A percentile compares a stretch with the other conserved stretches of the same genome.
Evolutionary conservation across 768 basidiomycete genomes (phyloP).

Genomic region (Auriscalpium vulgare): DNA sequence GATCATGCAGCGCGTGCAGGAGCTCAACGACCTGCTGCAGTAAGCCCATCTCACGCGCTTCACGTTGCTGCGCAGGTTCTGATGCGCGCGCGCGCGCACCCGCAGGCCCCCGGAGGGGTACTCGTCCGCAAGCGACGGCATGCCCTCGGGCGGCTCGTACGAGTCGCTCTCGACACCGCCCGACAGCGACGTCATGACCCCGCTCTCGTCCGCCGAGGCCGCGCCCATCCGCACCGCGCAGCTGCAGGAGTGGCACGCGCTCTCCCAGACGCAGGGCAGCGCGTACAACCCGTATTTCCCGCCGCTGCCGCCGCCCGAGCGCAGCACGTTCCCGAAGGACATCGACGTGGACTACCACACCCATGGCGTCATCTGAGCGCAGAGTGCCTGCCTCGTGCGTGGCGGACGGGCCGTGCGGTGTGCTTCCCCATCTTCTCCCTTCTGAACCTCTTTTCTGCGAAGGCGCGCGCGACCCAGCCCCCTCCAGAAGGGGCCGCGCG

Average conservation of each 20-base stretch:
- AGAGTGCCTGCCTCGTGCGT: conserved; percentile 6
- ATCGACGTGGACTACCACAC: conserved; percentile 9
- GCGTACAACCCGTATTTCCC: conserved; percentile 17
- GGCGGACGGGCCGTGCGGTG: too few relatives aligned
- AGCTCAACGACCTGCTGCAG: conserved; percentile 13
- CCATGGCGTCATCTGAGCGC: conserved; percentile 14
- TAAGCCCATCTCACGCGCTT: neutral
- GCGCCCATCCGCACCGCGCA: conserved; percentile 14
- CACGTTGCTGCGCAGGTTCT: neutral
- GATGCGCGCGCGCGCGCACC: neutral
- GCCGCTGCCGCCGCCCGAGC: conserved; percentile 11
- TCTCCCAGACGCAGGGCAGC: conserved; percentile 13
- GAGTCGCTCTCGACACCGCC: conserved; percentile 14
- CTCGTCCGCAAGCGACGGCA: conserved; percentile 5
- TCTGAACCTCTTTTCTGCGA: too few relatives aligned
- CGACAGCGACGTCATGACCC: conserved; percentile 16
- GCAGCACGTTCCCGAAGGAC: conserved; percentile 11
- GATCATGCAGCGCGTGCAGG: conserved; percentile 13
- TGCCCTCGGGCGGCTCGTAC: conserved; percentile 5
- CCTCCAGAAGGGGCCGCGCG: neutral
- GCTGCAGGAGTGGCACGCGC: conserved; percentile 16
- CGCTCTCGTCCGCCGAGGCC: conserved; percentile 15
- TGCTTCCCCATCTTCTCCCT: too few relatives aligned
- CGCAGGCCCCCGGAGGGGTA: conserved; percentile 8
- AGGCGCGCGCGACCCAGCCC: neutral